These are phyloP conservation scores for Carex myosuroides DNA, from an alignment of 176 grass and related monocot genomes.

Conservation along the genomic window DNA sequence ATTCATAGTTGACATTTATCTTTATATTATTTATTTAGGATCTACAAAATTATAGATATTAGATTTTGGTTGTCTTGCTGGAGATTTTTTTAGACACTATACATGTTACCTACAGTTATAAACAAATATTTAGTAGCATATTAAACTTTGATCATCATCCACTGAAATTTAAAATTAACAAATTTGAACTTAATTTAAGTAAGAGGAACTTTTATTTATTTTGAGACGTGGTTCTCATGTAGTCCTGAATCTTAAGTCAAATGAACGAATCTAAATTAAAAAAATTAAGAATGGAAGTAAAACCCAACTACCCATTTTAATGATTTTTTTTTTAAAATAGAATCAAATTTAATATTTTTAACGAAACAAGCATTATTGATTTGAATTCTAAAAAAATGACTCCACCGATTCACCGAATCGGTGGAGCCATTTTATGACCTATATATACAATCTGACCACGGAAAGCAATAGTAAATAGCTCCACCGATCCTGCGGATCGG, in stretches of 20 bases:
- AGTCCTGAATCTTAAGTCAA: background rate
- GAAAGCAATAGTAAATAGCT: too few relatives aligned
- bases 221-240: background rate
- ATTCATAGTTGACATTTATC: background rate
- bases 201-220: background rate
- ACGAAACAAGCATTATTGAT: too few relatives aligned
- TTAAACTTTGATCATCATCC: background rate
- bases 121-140: background rate
- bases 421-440: too few relatives aligned
- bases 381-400: too few relatives aligned
- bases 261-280: conserved; percentile 4
- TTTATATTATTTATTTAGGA: background rate
- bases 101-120: background rate
- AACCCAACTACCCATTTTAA: background rate
- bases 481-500: too few relatives aligned
- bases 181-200: background rate
- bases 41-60: background rate
- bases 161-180: background rate
- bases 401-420: too few relatives aligned
- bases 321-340: background rate
- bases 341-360: too few relatives aligned
- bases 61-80: background rate
- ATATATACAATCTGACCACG: too few relatives aligned
- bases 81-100: background rate
- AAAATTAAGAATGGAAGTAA: background rate